phyloP scores from a whole-genome alignment of 2,329 filamentous ascomycete species.

The Arthrinium phaeospermum region DNA sequence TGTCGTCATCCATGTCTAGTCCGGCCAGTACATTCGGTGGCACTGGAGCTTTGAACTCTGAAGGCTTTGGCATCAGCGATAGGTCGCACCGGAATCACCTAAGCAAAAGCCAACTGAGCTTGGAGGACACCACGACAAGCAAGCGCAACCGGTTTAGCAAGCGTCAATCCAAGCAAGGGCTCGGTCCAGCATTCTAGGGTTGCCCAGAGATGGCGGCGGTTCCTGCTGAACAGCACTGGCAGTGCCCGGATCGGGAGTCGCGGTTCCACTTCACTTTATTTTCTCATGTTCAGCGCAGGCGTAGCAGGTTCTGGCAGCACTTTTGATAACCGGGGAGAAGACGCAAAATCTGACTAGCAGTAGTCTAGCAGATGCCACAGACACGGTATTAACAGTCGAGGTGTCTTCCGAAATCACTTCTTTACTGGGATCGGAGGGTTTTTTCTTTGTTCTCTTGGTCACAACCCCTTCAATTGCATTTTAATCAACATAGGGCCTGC shows the following conservation, averaged over 20 bases:
- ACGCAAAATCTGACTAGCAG: constrained; percentile 5
- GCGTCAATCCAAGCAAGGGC: constrained; percentile 91
- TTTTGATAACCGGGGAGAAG: constrained; percentile 16
- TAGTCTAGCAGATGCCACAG: constrained; percentile 5
- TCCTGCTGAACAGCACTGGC: constrained; percentile 13
- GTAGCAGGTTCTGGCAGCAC: constrained; percentile 21
- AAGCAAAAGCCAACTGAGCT: constrained; percentile 62
- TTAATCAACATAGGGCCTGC: constrained; percentile 6
- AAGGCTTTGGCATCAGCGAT: constrained; percentile 56
- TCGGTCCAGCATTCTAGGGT: constrained; percentile 82
- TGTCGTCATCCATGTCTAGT: constrained; percentile 76
- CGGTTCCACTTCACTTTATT: constrained; percentile 13
- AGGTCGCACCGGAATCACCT: constrained; percentile 62
- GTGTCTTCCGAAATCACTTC: not conserved
- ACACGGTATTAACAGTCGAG: not conserved
- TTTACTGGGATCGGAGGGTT: not conserved
- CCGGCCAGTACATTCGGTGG: constrained; percentile 75
- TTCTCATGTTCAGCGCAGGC: constrained; percentile 22
- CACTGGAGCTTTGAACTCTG: constrained; percentile 53
- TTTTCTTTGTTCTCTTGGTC: not conserved
- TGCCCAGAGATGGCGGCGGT: not conserved
- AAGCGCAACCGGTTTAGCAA: constrained; percentile 82
- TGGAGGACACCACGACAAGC: constrained; percentile 54
- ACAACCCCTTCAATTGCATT: constrained; percentile 4
- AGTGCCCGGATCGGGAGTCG: not conserved